These are phyloP conservation scores for Acidiella bohemica DNA, from an alignment of 495 filamentous ascomycete genomes.

Conservation along the genomic window DNA sequence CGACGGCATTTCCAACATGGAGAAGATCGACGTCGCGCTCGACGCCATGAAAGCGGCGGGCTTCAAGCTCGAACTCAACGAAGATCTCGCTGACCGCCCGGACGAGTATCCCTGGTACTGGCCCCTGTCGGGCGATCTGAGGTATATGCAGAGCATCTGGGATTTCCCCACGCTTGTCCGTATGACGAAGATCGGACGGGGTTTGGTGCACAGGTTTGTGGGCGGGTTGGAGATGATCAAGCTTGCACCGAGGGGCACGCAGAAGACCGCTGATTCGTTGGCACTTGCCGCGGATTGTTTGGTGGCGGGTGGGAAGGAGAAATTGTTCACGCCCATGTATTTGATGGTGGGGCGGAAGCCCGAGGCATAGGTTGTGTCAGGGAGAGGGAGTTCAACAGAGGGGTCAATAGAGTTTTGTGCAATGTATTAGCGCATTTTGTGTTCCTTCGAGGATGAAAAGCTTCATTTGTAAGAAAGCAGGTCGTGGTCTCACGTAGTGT, in stretches of 20 bases:
- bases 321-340: constrained; percentile 98
- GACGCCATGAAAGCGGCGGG: constrained; percentile 78
- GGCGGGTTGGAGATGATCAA: constrained; percentile 62
- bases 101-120: constrained; percentile 90
- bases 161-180: constrained; percentile 76
- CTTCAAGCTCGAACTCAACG: constrained; percentile 71
- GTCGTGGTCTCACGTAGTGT: too few relatives aligned
- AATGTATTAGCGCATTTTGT: too few relatives aligned
- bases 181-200: constrained; percentile 79
- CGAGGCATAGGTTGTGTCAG: too few relatives aligned
- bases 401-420: too few relatives aligned
- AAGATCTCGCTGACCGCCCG: constrained; percentile 74
- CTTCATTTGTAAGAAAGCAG: too few relatives aligned
- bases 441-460: too few relatives aligned
- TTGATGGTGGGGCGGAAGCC: constrained; percentile 87
- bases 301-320: constrained; percentile 78
- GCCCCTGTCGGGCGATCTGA: constrained; percentile 70
- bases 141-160: constrained; percentile 63
- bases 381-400: too few relatives aligned
- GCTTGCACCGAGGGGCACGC: constrained; percentile 69
- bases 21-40: constrained; percentile 71
- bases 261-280: constrained; percentile 88
- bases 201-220: constrained; percentile 63
- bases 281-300: constrained; percentile 73
- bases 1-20: constrained; percentile 98